phyloP scores from a whole-genome alignment of 805 yeast species.

The Suhomyces vadensis region DNA sequence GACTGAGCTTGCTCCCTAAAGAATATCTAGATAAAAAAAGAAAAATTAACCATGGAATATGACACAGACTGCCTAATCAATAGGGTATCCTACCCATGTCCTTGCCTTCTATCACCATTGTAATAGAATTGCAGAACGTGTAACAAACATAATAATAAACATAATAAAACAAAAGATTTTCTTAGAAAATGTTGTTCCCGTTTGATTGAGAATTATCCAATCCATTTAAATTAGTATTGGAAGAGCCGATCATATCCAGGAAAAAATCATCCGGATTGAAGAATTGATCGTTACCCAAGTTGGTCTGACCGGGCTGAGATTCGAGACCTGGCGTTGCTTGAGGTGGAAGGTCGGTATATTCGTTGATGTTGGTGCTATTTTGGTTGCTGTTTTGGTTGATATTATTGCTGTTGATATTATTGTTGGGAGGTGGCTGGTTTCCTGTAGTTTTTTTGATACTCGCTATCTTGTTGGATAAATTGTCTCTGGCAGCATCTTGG shows the following conservation, averaged over 20 bases:
- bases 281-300: conserved; percentile 6
- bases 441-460: conserved; percentile 2
- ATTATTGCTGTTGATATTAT: conserved; percentile 2
- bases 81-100: background rate
- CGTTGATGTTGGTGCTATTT: background rate
- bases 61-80: background rate
- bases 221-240: conserved; percentile 5
- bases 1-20: background rate
- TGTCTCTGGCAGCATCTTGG: conserved; percentile 51
- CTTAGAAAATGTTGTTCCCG: conserved; percentile 2
- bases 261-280: conserved; percentile 27
- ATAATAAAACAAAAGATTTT: background rate
- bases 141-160: too few relatives aligned
- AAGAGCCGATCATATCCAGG: conserved; percentile 17
- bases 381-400: background rate
- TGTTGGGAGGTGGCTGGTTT: background rate
- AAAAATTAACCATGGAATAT: background rate
- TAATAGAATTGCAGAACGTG: too few relatives aligned
- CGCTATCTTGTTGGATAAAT: conserved; percentile 25
- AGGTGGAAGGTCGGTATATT: background rate
- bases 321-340: background rate
- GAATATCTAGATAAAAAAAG: background rate
- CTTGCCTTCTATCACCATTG: background rate
- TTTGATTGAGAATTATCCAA: conserved; percentile 1
- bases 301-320: background rate